phyloP scores from a whole-genome alignment of 2,329 filamentous ascomycete genomes.

The Arthrobotrys iridis region DNA sequence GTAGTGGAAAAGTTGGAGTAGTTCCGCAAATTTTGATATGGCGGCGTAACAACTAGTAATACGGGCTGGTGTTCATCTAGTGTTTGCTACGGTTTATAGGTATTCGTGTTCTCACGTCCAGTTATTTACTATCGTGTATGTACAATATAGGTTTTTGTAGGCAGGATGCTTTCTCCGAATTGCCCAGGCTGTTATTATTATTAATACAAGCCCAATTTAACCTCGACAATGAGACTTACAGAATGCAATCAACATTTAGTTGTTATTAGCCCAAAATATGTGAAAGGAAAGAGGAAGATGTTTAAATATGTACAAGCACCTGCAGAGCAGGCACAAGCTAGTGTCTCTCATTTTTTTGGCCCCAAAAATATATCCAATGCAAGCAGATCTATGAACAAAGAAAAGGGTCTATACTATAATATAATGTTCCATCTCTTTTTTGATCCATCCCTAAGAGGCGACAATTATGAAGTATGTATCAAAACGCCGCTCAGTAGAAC shows the following conservation, averaged over 20 bases:
- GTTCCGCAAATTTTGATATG: not conserved
- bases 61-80: not conserved
- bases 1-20: conserved; percentile 72
- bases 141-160: too few species aligned
- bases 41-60: not conserved
- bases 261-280: too few species aligned
- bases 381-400: conserved; percentile 14
- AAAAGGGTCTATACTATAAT: conserved; percentile 6
- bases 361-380: conserved; percentile 1
- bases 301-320: conserved; percentile 10
- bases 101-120: too few species aligned
- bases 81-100: not conserved
- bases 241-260: too few species aligned
- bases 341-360: not conserved
- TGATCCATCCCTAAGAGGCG: not conserved
- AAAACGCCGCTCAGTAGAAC: conserved; percentile 29
- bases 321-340: not conserved
- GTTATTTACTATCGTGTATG: too few species aligned
- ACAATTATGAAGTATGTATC: conserved; percentile 7
- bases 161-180: too few species aligned
- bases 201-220: too few species aligned
- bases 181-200: too few species aligned
- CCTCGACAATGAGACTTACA: too few species aligned
- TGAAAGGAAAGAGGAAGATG: not conserved
- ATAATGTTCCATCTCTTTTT: not conserved